Conservation (phyloP, 2,329 filamentous ascomycete species). For the Alternaria triticina region DNA sequence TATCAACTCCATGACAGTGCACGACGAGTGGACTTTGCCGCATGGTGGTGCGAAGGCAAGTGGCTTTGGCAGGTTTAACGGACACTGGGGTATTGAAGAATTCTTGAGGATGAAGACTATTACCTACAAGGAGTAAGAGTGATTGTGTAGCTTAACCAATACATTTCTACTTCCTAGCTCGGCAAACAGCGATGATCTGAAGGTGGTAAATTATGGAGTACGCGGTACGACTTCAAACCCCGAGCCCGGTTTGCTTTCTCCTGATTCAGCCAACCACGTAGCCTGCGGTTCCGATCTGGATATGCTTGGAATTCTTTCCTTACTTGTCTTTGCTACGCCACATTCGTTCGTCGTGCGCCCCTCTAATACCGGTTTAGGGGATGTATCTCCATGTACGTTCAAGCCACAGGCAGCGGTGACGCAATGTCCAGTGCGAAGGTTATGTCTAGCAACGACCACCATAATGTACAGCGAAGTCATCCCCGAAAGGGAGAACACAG, state of each 20-base stretch:
- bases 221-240: neutral
- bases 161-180: too few species aligned
- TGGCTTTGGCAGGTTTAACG: conserved; percentile 58
- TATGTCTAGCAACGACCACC: neutral
- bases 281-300: neutral
- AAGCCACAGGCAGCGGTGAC: neutral
- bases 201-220: neutral
- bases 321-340: neutral
- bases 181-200: neutral
- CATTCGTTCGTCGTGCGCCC: neutral
- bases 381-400: neutral
- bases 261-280: neutral
- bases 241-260: neutral
- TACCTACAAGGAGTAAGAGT: conserved; percentile 45
- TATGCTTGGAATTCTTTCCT: neutral
- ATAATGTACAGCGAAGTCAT: neutral
- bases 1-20: conserved; percentile 59
- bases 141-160: neutral
- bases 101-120: conserved; percentile 54
- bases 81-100: conserved; percentile 54
- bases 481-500: neutral
- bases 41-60: conserved; percentile 59
- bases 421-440: neutral
- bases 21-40: conserved; percentile 56
- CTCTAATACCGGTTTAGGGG: neutral